These are phyloP conservation scores for Letharia lupina DNA, from an alignment of 495 filamentous ascomycete genomes.

Conservation along the genomic window DNA sequence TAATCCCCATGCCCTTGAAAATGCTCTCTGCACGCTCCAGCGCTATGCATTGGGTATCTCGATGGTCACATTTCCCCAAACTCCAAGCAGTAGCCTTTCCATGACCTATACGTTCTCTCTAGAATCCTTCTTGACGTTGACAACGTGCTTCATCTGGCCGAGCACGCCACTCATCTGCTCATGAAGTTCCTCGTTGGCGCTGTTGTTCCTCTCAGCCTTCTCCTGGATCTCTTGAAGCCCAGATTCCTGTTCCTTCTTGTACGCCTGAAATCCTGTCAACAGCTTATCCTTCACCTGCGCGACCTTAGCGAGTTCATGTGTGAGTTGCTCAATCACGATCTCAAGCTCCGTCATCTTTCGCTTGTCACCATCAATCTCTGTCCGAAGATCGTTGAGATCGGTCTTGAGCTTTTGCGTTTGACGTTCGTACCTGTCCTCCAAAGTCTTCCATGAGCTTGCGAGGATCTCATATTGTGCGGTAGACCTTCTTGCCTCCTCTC, in stretches of 20 bases:
- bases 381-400: constrained; percentile 38
- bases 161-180: constrained; percentile 53
- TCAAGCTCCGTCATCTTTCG: constrained; percentile 55
- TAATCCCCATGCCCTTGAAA: not conserved
- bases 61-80: constrained; percentile 8
- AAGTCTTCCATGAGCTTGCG: constrained; percentile 53
- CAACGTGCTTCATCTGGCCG: constrained; percentile 58
- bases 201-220: constrained; percentile 45
- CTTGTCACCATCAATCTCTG: constrained; percentile 36
- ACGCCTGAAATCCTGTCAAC: constrained; percentile 47
- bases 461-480: constrained; percentile 63
- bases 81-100: constrained; percentile 12
- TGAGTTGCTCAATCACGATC: constrained; percentile 60
- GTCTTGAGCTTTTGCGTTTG: constrained; percentile 46
- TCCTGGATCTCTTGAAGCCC: constrained; percentile 49
- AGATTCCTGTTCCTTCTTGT: constrained; percentile 55
- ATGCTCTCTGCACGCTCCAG: constrained; percentile 4
- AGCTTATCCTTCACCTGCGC: constrained; percentile 53
- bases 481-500: constrained; percentile 45
- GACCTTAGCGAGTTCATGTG: constrained; percentile 53
- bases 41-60: constrained; percentile 13
- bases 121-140: constrained; percentile 54
- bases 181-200: constrained; percentile 46
- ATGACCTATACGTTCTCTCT: constrained; percentile 35
- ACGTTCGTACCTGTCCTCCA: constrained; percentile 51